Conservation (phyloP, 140 eudicot genomes). For the Stevia rebaudiana region DNA sequence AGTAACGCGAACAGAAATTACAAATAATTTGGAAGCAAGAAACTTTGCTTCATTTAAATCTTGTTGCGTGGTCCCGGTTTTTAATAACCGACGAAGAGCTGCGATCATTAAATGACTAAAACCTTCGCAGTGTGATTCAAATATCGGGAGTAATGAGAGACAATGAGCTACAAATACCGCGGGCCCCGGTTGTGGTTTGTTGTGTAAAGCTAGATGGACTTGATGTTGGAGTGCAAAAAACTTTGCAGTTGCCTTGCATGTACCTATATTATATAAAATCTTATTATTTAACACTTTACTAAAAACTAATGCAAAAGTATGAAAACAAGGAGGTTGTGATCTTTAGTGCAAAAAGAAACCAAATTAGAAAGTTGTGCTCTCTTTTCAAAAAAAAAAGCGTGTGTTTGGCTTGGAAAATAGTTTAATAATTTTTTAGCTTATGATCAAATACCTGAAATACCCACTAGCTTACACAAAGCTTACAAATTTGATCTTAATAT, state of each 20-base stretch:
- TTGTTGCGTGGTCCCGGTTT: slow-evolving; percentile 41
- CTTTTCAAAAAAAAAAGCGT: not conserved
- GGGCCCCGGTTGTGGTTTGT: slow-evolving; percentile 61
- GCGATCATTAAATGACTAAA: slow-evolving; percentile 73
- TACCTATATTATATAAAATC: slow-evolving; percentile 44
- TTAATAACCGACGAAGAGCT: slow-evolving; percentile 61
- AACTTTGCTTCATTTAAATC: slow-evolving; percentile 51
- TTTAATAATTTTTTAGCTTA: not conserved
- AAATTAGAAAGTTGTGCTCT: not conserved
- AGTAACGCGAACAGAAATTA: slow-evolving; percentile 36
- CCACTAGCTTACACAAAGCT: slow-evolving; percentile 1
- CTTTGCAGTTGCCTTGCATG: slow-evolving; percentile 69
- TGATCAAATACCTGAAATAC: not conserved
- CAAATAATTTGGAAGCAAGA: slow-evolving; percentile 53
- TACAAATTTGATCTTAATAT: not conserved
- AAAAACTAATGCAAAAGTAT: not conserved
- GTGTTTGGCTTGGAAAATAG: not conserved
- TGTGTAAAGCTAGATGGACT: slow-evolving; percentile 48
- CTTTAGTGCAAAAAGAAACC: not conserved
- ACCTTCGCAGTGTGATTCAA: slow-evolving; percentile 67
- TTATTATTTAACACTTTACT: not conserved
- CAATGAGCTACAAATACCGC: slow-evolving; percentile 66
- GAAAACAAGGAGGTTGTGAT: not conserved
- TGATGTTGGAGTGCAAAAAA: slow-evolving; percentile 78
- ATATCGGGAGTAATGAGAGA: slow-evolving; percentile 68